Base-by-base conservation (phyloP, 2,329 filamentous ascomycete genomes). In the Pyricularia grisea region DNA sequence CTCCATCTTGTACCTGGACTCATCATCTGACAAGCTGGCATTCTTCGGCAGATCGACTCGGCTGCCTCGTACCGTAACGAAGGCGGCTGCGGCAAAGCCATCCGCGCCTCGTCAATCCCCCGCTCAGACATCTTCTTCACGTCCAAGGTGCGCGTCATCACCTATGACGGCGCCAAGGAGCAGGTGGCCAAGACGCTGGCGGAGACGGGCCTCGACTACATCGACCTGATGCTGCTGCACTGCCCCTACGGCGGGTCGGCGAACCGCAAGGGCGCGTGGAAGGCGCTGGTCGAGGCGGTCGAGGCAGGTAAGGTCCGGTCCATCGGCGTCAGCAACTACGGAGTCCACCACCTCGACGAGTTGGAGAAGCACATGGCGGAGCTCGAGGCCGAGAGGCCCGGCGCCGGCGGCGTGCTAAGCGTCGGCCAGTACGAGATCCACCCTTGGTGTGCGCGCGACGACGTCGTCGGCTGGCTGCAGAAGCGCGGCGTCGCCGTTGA, bases 351-450 rank as follows among this genome's bases (percentile, higher is more conserved):
- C 73, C 80, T 90, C 3, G 81, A 87, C 65, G 87, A 90, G 76
- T 79, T 90, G 33, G 84, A 88, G 76, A 30, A 14, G n/a, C 72
- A 88, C 77, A 88, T 88, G 70, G 80, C 79, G 68, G 86, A 89
- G 76, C 84, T 89, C 0, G 89, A 91, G 74, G 75, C 77, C 23
- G 86, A 87, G 77, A 84, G 85, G 63, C 80, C 82, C 69, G 89
- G 88, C 11, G 89, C 87, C 72, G 88, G 87, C 64, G 92, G 92
- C 28, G 81, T 92, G 60, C 85, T 97, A 74, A 91, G 89, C 71
- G 91, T 97, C 55, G 93, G 92, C 60, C 94, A 97, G 79, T 93
- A 91, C 79, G 94, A 97, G 79, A 81, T 97, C 12, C 94, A 97
- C 78, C 94, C 94, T 0, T 97, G 93, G 93, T 87, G 93, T 61